These are phyloP conservation scores for Hanseniaspora jakobsenii DNA, from an alignment of 805 yeast species.

Conservation along the genomic window DNA sequence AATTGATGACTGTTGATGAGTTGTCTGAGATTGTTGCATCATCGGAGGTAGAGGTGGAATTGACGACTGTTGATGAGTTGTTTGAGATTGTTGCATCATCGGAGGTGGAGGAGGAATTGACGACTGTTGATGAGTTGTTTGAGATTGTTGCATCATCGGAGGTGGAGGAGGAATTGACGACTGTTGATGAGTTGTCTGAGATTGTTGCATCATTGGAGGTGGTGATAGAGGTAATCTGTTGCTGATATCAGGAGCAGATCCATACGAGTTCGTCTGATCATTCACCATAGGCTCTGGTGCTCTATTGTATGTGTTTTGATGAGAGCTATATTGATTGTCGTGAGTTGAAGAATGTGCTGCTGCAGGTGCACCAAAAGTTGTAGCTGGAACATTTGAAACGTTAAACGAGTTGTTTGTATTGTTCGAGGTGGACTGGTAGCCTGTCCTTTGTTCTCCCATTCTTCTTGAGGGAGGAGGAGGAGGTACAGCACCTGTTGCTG, in stretches of 20 bases:
- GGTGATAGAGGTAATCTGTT: constrained; percentile 3
- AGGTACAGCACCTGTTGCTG: constrained; percentile 14
- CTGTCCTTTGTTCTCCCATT: constrained; percentile 15
- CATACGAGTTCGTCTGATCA: no score
- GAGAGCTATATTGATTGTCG: not conserved
- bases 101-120: constrained; percentile 7
- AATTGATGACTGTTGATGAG: not conserved
- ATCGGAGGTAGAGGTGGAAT: constrained; percentile 5
- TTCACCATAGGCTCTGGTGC: not conserved
- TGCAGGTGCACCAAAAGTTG: constrained; percentile 17
- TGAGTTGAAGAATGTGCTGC: not conserved
- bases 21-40: not conserved
- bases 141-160: not conserved
- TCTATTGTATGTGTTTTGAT: not conserved
- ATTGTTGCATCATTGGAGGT: not conserved
- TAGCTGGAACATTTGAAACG: constrained; percentile 16
- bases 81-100: not conserved
- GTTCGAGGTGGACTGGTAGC: constrained; percentile 10
- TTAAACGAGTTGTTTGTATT: constrained; percentile 16
- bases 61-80: not conserved
- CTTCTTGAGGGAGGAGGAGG: constrained; percentile 14
- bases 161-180: constrained; percentile 6
- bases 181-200: not conserved
- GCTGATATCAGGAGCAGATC: not conserved
- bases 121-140: no score